Evolutionary conservation across 805 yeast genomes (phyloP).

Genomic region (Zygosaccharomyces rouxii): DNA sequence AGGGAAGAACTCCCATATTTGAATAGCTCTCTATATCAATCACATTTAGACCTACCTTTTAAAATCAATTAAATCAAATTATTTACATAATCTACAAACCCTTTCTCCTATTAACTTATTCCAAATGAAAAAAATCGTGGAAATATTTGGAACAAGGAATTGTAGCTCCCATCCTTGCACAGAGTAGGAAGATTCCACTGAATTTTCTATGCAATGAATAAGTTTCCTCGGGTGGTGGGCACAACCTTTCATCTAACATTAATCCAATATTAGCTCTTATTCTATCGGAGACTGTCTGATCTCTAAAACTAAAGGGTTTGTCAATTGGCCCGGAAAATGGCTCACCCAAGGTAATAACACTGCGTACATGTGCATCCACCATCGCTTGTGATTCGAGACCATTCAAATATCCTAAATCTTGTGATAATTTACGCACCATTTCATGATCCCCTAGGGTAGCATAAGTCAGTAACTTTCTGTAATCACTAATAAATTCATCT

Average conservation of each 20-base stretch:
- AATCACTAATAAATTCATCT: conserved; percentile 61
- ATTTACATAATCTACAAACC: neutral
- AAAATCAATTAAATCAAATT: neutral
- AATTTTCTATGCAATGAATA: conserved; percentile 93
- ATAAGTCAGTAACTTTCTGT: conserved; percentile 66
- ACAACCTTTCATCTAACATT: conserved; percentile 85
- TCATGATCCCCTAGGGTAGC: conserved; percentile 66
- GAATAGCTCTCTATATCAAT: too few relatives aligned
- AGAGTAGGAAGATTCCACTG: conserved; percentile 87
- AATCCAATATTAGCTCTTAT: conserved; percentile 82
- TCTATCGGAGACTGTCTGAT: conserved; percentile 90
- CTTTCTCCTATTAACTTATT: neutral
- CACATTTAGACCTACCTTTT: too few relatives aligned
- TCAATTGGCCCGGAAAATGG: conserved; percentile 61
- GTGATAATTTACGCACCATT: conserved; percentile 59
- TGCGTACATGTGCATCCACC: conserved; percentile 90
- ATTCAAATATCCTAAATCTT: conserved; percentile 79
- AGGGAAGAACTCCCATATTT: too few relatives aligned
- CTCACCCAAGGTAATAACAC: conserved; percentile 86
- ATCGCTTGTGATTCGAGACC: conserved; percentile 84
- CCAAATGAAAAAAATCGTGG: conserved; percentile 62
- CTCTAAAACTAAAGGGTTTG: conserved; percentile 59
- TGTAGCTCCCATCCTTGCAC: conserved; percentile 77
- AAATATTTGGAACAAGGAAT: conserved; percentile 80
- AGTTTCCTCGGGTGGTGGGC: conserved; percentile 98